These are phyloP conservation scores for Citrullus amarus DNA, from an alignment of 306 rosid species.

Conservation along the genomic window DNA sequence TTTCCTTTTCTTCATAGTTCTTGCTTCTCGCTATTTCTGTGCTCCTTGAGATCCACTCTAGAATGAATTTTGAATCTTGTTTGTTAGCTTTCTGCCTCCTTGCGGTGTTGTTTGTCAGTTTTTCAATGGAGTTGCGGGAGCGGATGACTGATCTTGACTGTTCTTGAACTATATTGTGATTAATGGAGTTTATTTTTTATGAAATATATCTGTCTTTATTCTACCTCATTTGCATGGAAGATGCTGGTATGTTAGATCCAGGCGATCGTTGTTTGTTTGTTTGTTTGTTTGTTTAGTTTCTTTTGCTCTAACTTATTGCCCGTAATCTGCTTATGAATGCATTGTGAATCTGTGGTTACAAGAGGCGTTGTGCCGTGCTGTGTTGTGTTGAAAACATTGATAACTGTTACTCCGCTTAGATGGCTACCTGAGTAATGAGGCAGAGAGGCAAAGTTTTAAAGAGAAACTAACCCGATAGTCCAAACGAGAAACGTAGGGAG, in stretches of 20 bases:
- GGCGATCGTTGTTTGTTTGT: background rate
- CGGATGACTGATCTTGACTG: background rate
- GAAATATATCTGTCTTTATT: background rate
- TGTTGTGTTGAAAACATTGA: background rate
- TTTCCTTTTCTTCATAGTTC: constrained; percentile 5
- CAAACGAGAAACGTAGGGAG: background rate
- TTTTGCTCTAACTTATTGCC: background rate
- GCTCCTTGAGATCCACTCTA: constrained; percentile 16
- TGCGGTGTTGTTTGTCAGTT: background rate
- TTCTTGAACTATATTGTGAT: background rate
- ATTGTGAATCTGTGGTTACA: background rate
- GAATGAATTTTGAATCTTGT: background rate
- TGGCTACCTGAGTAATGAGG: background rate
- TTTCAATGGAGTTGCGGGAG: background rate
- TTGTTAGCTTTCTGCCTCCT: background rate
- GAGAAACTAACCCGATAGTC: background rate
- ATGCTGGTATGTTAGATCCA: background rate
- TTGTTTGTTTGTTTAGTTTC: background rate
- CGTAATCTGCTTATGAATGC: background rate
- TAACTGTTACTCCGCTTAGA: background rate
- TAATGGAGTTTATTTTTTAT: background rate
- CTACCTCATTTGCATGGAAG: background rate
- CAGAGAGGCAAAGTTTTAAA: background rate
- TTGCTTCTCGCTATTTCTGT: constrained; percentile 3
- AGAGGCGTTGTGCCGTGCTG: background rate